Conservation (phyloP, 495 filamentous ascomycete species). For the Penicillium fimorum region DNA sequence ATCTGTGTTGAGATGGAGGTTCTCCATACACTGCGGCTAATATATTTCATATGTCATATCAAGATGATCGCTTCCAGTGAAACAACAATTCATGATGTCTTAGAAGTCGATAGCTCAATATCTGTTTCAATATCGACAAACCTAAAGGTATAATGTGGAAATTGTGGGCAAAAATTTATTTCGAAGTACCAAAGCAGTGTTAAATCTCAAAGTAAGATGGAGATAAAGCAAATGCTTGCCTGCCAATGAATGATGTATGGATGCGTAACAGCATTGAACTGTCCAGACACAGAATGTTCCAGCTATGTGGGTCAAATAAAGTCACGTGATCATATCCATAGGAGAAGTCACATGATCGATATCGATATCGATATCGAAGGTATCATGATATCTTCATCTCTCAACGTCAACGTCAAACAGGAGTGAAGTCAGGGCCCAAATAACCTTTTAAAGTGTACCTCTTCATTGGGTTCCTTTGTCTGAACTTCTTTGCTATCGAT, state of each 20-base stretch:
- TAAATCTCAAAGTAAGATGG: neutral
- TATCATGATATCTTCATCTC: constrained; percentile 6
- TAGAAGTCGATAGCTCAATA: neutral
- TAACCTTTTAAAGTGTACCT: neutral
- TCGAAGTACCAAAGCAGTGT: neutral
- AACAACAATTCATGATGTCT: neutral
- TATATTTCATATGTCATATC: neutral
- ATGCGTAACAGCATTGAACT: too few relatives aligned
- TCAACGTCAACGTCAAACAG: neutral
- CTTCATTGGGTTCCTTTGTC: neutral
- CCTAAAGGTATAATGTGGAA: too few relatives aligned
- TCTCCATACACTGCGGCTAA: neutral
- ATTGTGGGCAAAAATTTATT: neutral
- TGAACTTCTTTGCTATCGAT: neutral
- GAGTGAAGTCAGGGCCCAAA: neutral
- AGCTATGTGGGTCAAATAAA: neutral
- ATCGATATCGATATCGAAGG: constrained; percentile 12
- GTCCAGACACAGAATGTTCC: too few relatives aligned
- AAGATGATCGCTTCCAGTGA: neutral
- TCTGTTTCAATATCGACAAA: too few relatives aligned
- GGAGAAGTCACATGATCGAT: neutral
- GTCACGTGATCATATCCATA: neutral
- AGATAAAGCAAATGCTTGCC: neutral
- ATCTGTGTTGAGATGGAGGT: neutral
- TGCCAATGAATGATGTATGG: too few relatives aligned